These are phyloP conservation scores for Cokeromyces recurvatus DNA, from an alignment of 371 early-diverging fungal species.

Conservation along the genomic window DNA sequence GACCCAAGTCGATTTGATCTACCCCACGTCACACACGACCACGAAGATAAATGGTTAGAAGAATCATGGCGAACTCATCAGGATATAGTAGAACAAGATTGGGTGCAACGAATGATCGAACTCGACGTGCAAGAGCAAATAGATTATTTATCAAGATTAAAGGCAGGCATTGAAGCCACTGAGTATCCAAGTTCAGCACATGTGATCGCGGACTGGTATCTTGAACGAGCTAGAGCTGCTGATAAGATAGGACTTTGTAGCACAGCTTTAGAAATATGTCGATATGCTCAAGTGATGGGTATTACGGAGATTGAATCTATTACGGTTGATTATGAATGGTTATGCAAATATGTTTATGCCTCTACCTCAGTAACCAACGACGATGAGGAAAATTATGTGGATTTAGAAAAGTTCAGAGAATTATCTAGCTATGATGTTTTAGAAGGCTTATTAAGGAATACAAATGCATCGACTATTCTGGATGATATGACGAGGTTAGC, in stretches of 20 bases:
- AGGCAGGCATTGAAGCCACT: constrained; percentile 25
- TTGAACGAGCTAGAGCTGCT: constrained; percentile 47
- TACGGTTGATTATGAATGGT: constrained; percentile 50
- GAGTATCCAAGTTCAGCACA: constrained; percentile 43
- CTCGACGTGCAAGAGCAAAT: constrained; percentile 13
- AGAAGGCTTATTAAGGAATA: constrained; percentile 41
- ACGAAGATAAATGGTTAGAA: constrained; percentile 32
- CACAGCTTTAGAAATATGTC: constrained; percentile 52
- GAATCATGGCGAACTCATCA: constrained; percentile 33
- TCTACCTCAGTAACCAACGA: constrained; percentile 7
- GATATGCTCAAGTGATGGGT: constrained; percentile 48
- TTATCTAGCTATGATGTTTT: constrained; percentile 52
- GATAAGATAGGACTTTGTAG: constrained; percentile 52
- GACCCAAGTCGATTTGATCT: constrained; percentile 44
- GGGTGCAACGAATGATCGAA: constrained; percentile 12
- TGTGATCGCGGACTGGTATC: constrained; percentile 58
- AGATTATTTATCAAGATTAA: constrained; percentile 13
- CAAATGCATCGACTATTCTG: constrained; percentile 38
- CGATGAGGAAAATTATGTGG: constrained; percentile 19
- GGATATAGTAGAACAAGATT: constrained; percentile 21
- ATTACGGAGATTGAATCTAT: constrained; percentile 45
- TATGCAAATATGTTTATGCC: constrained; percentile 58
- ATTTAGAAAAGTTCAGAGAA: constrained; percentile 30
- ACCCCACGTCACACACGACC: constrained; percentile 30
- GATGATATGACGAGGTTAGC: constrained; percentile 48